A percentile compares a stretch with the other conserved stretches of the same genome.
phyloP scores from a whole-genome alignment of 441 rosid genomes.

The Croton laevigatus region DNA sequence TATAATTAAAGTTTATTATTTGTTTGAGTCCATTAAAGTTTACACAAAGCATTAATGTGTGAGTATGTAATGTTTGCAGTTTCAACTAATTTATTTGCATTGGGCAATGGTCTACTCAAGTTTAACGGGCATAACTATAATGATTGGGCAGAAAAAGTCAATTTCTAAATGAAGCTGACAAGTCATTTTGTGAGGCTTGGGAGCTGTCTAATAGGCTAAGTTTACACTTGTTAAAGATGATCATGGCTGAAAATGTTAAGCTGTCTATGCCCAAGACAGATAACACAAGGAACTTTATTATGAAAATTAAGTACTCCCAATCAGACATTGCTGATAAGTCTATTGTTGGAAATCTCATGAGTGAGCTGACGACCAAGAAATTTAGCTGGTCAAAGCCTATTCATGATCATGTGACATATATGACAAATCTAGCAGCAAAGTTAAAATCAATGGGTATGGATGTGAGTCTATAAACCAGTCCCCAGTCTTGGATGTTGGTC shows the following conservation, averaged over 20 bases:
- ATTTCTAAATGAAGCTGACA: background rate
- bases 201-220: slow-evolving; percentile 13
- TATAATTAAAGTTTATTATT: too few species aligned
- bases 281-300: background rate
- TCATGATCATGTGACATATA: background rate
- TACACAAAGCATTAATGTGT: too few species aligned
- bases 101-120: too few species aligned
- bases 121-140: too few species aligned
- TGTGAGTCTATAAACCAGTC: too few species aligned
- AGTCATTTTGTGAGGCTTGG: background rate
- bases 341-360: background rate
- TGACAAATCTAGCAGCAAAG: background rate
- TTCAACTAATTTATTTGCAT: too few species aligned
- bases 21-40: too few species aligned
- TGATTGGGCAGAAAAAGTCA: too few species aligned
- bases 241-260: slow-evolving; percentile 9
- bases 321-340: background rate
- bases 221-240: slow-evolving; percentile 7
- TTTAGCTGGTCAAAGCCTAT: background rate
- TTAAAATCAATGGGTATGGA: background rate
- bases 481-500: too few species aligned
- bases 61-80: too few species aligned
- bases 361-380: background rate
- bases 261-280: background rate
- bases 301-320: slow-evolving; percentile 4